Evolutionary conservation across 345 rosid genomes (phyloP).

Genomic region (Erysimum cheiranthoides): DNA sequence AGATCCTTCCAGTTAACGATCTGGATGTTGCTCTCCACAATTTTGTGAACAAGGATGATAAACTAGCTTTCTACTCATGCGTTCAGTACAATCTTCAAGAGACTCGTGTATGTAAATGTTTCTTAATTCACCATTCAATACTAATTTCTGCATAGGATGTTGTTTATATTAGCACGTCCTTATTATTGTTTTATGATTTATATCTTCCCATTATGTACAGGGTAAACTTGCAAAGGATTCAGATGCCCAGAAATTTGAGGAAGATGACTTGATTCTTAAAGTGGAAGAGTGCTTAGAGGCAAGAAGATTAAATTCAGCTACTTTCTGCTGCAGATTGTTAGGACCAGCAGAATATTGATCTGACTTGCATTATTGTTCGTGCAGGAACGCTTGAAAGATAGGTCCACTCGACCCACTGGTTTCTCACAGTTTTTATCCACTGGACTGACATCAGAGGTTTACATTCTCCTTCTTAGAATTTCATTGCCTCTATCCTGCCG

Average conservation of each 20-base stretch:
- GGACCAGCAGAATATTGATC: slow-evolving; percentile 22
- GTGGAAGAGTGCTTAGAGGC: slow-evolving; percentile 95
- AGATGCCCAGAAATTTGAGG: slow-evolving; percentile 64
- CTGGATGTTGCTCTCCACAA: slow-evolving; percentile 92
- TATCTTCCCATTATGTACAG: slow-evolving; percentile 51
- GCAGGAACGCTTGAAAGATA: slow-evolving; percentile 90
- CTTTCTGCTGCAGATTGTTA: not conserved
- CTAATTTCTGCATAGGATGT: slow-evolving; percentile 6
- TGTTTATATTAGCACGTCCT: not conserved
- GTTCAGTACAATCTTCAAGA: slow-evolving; percentile 90
- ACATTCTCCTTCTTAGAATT: slow-evolving; percentile 21
- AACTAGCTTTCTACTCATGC: slow-evolving; percentile 84
- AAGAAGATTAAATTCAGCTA: slow-evolving; percentile 46
- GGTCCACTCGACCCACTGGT: slow-evolving; percentile 68
- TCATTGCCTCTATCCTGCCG: slow-evolving; percentile 21
- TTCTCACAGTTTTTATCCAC: slow-evolving; percentile 56
- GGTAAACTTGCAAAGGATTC: slow-evolving; percentile 85
- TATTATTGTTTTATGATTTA: slow-evolving; percentile 28
- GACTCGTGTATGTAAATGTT: slow-evolving; percentile 76
- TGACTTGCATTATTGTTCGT: slow-evolving; percentile 33
- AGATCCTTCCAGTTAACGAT: slow-evolving; percentile 95
- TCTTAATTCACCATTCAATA: not conserved
- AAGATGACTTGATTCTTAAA: slow-evolving; percentile 83
- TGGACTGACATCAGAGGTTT: slow-evolving; percentile 68
- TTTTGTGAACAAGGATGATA: slow-evolving; percentile 98